Conservation (phyloP, 2,329 filamentous ascomycete genomes). For the Gyromitra esculenta region DNA sequence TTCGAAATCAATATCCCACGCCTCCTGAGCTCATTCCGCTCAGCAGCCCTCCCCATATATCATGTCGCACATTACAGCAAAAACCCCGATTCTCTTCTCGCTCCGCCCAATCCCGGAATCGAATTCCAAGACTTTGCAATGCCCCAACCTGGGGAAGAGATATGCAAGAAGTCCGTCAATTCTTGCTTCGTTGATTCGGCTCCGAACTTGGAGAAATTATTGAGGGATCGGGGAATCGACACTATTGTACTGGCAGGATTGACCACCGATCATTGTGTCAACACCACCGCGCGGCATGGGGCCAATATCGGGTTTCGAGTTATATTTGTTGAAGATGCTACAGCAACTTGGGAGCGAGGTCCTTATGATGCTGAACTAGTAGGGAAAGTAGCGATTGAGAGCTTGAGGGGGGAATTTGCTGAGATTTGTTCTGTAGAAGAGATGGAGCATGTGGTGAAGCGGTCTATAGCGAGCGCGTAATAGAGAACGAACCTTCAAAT, state of each 20-base stretch:
- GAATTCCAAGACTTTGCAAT: conserved; percentile 13
- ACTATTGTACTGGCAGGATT: conserved; percentile 16
- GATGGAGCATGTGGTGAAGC: conserved; percentile 6
- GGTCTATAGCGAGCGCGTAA: not conserved
- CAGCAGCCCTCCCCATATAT: conserved; percentile 19
- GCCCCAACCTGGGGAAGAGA: not conserved
- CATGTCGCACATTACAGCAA: conserved; percentile 15
- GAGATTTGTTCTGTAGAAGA: conserved; percentile 11
- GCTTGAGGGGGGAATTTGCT: conserved; percentile 4
- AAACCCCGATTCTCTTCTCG: not conserved
- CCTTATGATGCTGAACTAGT: conserved; percentile 4
- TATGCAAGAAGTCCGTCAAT: conserved; percentile 18
- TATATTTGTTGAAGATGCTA: conserved; percentile 7
- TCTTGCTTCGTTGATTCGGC: conserved; percentile 19
- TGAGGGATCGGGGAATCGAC: conserved; percentile 8
- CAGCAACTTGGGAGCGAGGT: not conserved
- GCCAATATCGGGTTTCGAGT: conserved; percentile 6
- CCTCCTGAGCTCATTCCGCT: conserved; percentile 1
- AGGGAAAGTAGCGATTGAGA: conserved; percentile 1
- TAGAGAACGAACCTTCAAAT: not conserved
- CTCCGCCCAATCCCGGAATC: not conserved
- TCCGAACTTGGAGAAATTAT: conserved; percentile 9
- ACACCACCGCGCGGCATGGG: conserved; percentile 12
- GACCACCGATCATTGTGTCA: conserved; percentile 7
- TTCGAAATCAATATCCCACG: conserved; percentile 6